Base-by-base conservation (phyloP, 75 land plant species). In the Larix kaempferi region DNA sequence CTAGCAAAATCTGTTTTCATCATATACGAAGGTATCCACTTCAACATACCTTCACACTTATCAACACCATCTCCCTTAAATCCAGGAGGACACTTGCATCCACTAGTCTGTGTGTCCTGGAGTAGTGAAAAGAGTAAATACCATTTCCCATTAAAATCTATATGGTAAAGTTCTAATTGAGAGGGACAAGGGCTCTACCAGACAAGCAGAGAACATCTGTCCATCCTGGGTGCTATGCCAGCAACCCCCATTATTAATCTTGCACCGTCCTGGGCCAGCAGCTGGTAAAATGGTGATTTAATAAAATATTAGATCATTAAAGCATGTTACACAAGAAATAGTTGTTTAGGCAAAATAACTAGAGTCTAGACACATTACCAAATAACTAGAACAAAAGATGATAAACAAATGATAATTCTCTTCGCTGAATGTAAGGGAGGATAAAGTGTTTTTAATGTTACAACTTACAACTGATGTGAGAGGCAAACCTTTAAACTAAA, bases 51-150 rank as follows among this genome's bases (percentile, higher is more conserved):
- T 89, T 91, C 90, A 82, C 98, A 96, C 14, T 75, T 75, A 8
- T 87, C 79, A 27, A 87, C 65, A 73, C 94, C 99, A 84, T 96
- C 90, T 61, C 99, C 99, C 82, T 56, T 91, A 71, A 96, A 93
- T 49, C 99, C 99, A 21, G 73, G 78, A 13, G 99, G 99, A 57
- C 99, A 96, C 57, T 90, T 82, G 81, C 99, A 96, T 39, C 92
- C 92, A 56, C 78, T 79, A 35, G 76, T 16, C 22, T 87, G 69
- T 41, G 78, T 77, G 29, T 91, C 96, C 98, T 95, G 83, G 75
- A 83, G 4, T 16, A 26, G 12, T 49, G 35, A 35, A 69, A 39
- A 41, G 8, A n/a, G n/a, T 69, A 41, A 69, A 41, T 41, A 41
- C 19, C 16, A 26, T 10, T 23, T 25, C 5, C 8, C 35, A 52